Base-by-base conservation (phyloP, 2,329 filamentous ascomycete species). In the Phymatotrichopsis omnivora region DNA sequence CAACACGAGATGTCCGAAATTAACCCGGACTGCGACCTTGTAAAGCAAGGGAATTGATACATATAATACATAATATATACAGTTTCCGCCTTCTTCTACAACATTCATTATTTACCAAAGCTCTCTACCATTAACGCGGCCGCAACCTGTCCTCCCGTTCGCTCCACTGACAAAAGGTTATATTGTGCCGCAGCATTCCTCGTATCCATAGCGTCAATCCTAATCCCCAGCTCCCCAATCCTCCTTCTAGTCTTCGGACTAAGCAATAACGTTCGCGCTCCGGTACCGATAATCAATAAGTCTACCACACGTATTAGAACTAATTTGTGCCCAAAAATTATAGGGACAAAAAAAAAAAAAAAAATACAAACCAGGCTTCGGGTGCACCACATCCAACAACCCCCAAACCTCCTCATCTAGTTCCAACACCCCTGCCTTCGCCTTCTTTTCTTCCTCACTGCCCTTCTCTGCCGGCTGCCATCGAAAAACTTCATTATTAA, bases 181-280 rank as follows among this genome's bases (percentile, higher is more conserved):
- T 91, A 98, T 63, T 95, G 86, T 25, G 87, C 82, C 1, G 89
- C 85, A 7, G 91, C 91, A 65, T 96, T 96, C 53, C 85, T 72
- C 24, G 91, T 96, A 65, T 96, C 91, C 60, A 89, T 74, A 3
- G 95, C 73, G 60, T 98, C 91, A 4, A 96, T 71, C 46, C 85
- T 72, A 56, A 96, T 82, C 0, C 91, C 91, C 31, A 96, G 64
- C 23, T 75, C 73, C 51, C 80, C 81, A 45, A 98, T 76, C 56
- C 78, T 71, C 47, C 71, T 71, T 56, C 81, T 78, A 32, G 85
- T 84, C 56, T 77, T 72, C 1, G 83, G 82, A 45, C 82, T 84
- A 6, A 96, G 65, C 1, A 86, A 86, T 38, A 78, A 68, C 39
- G 91, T 84, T 16, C 73, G 71, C 16, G 75, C 75, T 0, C 91